Evolutionary conservation across 2,329 filamentous ascomycete genomes (phyloP).

Genomic region (Fusarium hainanense): DNA sequence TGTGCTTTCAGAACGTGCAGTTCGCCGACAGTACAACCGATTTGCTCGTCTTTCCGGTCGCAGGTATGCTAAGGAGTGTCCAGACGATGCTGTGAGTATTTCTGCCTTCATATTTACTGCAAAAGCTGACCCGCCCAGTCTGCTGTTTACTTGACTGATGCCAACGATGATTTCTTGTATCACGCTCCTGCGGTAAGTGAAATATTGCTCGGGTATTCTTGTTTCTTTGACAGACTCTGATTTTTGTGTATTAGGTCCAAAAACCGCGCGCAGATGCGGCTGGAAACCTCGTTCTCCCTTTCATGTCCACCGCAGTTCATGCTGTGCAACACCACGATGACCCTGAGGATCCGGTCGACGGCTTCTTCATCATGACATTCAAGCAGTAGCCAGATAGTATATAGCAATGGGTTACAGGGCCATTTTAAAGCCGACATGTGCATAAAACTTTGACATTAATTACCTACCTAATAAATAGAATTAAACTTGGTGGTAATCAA

Average conservation of each 20-base stretch:
- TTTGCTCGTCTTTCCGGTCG: conserved; percentile 12
- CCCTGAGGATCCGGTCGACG: conserved; percentile 6
- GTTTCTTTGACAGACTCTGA: background rate
- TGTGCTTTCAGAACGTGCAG: background rate
- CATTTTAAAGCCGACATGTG: background rate
- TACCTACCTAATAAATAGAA: background rate
- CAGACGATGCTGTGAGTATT: conserved; percentile 4
- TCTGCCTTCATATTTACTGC: background rate
- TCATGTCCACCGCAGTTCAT: conserved; percentile 26
- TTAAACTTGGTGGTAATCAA: background rate
- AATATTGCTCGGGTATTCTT: background rate
- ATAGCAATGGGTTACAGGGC: background rate
- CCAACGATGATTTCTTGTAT: conserved; percentile 6
- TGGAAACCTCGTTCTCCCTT: conserved; percentile 33
- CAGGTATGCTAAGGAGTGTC: conserved; percentile 4
- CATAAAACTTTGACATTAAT: background rate
- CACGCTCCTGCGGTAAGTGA: conserved; percentile 23
- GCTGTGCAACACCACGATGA: conserved; percentile 22
- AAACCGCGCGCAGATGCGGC: conserved; percentile 27
- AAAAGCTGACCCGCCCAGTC: background rate
- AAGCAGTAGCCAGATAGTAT: background rate
- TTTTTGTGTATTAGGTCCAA: conserved; percentile 1
- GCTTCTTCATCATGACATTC: conserved; percentile 27
- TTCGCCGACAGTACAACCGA: conserved; percentile 2
- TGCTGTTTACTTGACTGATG: background rate